phyloP scores from a whole-genome alignment of 305 asterid genomes.

The Fraxinus ornus region DNA sequence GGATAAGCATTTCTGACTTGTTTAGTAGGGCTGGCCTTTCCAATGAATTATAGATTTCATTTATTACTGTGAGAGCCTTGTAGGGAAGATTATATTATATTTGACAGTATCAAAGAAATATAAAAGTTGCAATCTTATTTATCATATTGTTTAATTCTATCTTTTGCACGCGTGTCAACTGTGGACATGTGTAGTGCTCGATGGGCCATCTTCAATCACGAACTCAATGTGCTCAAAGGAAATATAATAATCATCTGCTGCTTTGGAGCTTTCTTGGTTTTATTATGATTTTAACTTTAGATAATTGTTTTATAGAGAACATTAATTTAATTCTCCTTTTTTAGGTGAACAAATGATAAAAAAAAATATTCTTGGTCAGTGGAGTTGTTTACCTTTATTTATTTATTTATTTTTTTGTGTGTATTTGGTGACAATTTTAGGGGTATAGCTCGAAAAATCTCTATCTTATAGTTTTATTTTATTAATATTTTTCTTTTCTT shows the following conservation, averaged over 20 bases:
- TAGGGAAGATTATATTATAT: neutral
- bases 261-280: neutral
- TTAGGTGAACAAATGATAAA: too few species aligned
- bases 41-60: too few species aligned
- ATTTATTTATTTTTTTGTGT: too few species aligned
- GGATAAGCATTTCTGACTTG: neutral
- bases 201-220: neutral
- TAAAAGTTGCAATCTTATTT: neutral
- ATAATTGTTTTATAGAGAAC: too few species aligned
- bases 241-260: too few species aligned
- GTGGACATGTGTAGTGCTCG: neutral
- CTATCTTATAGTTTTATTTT: neutral
- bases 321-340: too few species aligned
- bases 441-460: too few species aligned
- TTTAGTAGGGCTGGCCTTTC: neutral
- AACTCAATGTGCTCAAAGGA: neutral
- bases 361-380: too few species aligned
- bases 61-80: neutral
- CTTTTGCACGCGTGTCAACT: neutral
- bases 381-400: too few species aligned
- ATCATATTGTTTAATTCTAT: neutral
- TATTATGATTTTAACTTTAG: neutral
- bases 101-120: neutral
- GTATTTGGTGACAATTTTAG: too few species aligned
- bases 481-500: too few species aligned